phyloP scores from a whole-genome alignment of 805 yeast species.

The Saturnispora hagleri region DNA sequence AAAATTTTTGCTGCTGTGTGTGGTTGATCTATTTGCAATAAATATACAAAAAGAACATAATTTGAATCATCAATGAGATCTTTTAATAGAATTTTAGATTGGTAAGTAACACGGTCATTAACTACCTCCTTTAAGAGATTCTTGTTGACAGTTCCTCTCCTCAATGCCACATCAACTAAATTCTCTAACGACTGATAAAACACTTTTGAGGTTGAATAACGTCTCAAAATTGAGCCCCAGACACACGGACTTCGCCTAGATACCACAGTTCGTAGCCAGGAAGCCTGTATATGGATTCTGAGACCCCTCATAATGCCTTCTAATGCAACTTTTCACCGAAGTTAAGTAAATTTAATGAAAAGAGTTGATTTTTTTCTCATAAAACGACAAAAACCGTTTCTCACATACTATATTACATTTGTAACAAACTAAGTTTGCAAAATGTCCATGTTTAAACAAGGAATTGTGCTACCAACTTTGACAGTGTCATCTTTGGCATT shows the following conservation, averaged over 20 bases:
- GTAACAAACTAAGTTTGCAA: background rate
- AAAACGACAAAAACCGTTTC: background rate
- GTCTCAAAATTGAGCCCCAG: background rate
- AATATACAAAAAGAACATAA: background rate
- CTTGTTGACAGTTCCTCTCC: background rate
- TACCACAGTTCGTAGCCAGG: background rate
- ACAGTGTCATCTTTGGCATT: slow-evolving; percentile 20
- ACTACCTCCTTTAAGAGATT: background rate
- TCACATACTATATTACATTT: background rate
- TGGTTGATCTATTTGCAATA: slow-evolving; percentile 3
- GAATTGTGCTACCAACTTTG: slow-evolving; percentile 13
- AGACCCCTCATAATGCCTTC: background rate
- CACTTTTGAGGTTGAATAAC: background rate
- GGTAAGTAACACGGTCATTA: background rate
- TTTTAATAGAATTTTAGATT: background rate
- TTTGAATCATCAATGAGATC: background rate
- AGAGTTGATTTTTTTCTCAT: background rate
- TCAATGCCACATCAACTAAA: background rate
- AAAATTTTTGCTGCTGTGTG: slow-evolving; percentile 2
- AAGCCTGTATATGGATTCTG: background rate
- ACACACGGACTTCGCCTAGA: background rate
- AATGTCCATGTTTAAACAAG: slow-evolving; percentile 12
- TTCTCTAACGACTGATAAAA: background rate
- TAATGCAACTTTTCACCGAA: background rate
- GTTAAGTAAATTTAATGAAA: background rate